A percentile compares a stretch with the other conserved stretches of the same genome.
These are phyloP conservation scores for Ambispora gerdemannii DNA, from an alignment of 192 early-diverging fungal species.

Conservation along the genomic window DNA sequence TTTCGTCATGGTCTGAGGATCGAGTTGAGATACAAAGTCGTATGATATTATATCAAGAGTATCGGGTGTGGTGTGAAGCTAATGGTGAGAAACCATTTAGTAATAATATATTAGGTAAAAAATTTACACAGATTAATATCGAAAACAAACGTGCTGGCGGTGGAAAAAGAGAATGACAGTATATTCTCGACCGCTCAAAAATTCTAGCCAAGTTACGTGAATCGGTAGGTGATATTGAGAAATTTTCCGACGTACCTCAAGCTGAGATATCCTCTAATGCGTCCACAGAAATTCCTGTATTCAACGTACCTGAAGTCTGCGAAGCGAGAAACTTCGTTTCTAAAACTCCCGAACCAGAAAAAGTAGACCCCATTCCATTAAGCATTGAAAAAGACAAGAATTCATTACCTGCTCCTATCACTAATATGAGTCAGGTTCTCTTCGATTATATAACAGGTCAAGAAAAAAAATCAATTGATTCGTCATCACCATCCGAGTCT, in stretches of 20 bases:
- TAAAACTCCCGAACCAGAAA: neutral
- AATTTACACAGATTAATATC: conserved; percentile 5
- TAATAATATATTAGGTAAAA: conserved; percentile 6
- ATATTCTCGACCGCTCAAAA: conserved; percentile 22
- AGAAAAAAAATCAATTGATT: conserved; percentile 9
- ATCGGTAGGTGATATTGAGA: conserved; percentile 6
- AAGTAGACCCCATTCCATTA: neutral
- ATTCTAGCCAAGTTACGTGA: conserved; percentile 20
- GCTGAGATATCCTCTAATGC: conserved; percentile 6
- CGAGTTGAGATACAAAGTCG: neutral
- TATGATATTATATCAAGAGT: conserved; percentile 14
- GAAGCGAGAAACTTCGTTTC: no score
- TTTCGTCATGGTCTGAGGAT: conserved; percentile 15
- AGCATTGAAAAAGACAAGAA: conserved; percentile 19
- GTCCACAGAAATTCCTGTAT: conserved; percentile 20
- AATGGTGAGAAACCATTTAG: conserved; percentile 16
- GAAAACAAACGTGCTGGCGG: neutral
- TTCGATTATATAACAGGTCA: conserved; percentile 15
- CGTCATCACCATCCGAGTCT: conserved; percentile 7
- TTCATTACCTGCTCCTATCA: neutral
- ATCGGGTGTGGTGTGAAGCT: conserved; percentile 3
- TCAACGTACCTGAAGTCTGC: conserved; percentile 21
- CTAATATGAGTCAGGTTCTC: conserved; percentile 11
- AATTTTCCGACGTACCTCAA: conserved; percentile 25
- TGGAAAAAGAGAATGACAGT: conserved; percentile 24